phyloP scores from a whole-genome alignment of 164 flowering plant genomes.

The Platanus orientalis region DNA sequence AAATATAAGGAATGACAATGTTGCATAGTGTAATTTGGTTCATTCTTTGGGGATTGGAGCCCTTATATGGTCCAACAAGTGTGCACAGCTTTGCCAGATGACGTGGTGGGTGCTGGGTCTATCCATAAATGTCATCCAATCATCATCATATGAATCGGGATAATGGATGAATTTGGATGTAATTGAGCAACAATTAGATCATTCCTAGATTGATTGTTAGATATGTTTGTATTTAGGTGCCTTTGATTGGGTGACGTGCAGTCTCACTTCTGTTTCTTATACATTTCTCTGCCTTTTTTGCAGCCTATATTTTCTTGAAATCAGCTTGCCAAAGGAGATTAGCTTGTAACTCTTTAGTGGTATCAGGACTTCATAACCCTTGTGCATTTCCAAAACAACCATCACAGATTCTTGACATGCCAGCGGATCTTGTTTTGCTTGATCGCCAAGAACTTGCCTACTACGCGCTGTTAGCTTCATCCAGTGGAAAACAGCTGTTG shows the following conservation, averaged over 20 bases:
- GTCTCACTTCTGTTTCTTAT: neutral
- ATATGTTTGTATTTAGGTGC: too few relatives aligned
- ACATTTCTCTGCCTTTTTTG: conserved; percentile 7
- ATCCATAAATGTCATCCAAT: neutral
- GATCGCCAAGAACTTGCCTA: neutral
- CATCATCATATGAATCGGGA: neutral
- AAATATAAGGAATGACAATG: too few relatives aligned
- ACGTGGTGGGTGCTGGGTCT: neutral
- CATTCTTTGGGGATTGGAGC: neutral
- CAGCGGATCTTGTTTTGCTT: neutral
- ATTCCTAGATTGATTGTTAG: neutral
- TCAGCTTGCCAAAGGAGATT: conserved; percentile 87
- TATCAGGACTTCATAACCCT: conserved; percentile 1
- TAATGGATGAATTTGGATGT: neutral
- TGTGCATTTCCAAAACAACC: conserved; percentile 9
- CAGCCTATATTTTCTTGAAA: conserved; percentile 86
- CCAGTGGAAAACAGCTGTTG: neutral
- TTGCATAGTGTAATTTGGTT: neutral
- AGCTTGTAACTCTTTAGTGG: conserved; percentile 35
- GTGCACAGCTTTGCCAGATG: neutral
- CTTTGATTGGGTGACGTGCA: neutral
- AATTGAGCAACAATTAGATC: neutral
- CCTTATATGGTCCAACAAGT: neutral
- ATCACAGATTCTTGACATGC: conserved; percentile 5
- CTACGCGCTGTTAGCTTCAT: neutral